Percentiles rank a stretch among this genome's conserved stretches.
Conservation (phyloP, 2,329 filamentous ascomycete genomes). For the Teratosphaeria pseudoeucalypti region DNA sequence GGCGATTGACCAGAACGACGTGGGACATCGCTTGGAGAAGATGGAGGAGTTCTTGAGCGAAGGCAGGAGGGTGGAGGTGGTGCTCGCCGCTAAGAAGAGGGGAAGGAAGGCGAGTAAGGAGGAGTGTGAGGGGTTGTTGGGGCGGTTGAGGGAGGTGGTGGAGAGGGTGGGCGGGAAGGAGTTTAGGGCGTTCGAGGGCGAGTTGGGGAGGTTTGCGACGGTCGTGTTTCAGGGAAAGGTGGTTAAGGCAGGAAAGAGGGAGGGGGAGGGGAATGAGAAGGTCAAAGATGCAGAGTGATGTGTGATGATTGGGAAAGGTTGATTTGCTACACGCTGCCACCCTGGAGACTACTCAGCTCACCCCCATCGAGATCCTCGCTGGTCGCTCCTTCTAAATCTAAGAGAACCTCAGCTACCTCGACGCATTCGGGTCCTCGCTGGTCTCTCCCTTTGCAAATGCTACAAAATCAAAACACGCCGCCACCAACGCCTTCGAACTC, state of each 20-base stretch:
- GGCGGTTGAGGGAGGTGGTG: slow-evolving; percentile 37
- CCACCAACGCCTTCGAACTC: neutral
- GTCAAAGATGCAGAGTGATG: neutral
- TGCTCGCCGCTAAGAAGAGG: slow-evolving; percentile 57
- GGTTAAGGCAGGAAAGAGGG: slow-evolving; percentile 1
- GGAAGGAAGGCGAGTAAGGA: slow-evolving; percentile 49
- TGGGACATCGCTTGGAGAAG: slow-evolving; percentile 59
- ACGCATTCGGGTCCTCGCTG: neutral
- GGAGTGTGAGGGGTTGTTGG: slow-evolving; percentile 52
- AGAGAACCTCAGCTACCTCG: neutral
- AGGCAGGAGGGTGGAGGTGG: slow-evolving; percentile 64
- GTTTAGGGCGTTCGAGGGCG: slow-evolving; percentile 37
- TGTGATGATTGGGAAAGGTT: neutral
- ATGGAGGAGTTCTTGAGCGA: slow-evolving; percentile 60
- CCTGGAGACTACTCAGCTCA: neutral
- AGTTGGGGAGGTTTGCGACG: slow-evolving; percentile 34
- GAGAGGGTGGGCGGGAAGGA: slow-evolving; percentile 38
- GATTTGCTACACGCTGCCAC: neutral
- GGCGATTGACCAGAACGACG: slow-evolving; percentile 68
- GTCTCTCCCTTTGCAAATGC: neutral
- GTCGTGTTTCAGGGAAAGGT: slow-evolving; percentile 35
- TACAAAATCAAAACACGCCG: neutral
- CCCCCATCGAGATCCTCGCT: neutral
- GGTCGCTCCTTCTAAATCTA: neutral
- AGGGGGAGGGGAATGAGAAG: neutral